Percentiles rank a stretch among this genome's conserved stretches.
Evolutionary conservation across 2,329 filamentous ascomycete genomes (phyloP).

Genomic region (Hypoxylon rubiginosum): DNA sequence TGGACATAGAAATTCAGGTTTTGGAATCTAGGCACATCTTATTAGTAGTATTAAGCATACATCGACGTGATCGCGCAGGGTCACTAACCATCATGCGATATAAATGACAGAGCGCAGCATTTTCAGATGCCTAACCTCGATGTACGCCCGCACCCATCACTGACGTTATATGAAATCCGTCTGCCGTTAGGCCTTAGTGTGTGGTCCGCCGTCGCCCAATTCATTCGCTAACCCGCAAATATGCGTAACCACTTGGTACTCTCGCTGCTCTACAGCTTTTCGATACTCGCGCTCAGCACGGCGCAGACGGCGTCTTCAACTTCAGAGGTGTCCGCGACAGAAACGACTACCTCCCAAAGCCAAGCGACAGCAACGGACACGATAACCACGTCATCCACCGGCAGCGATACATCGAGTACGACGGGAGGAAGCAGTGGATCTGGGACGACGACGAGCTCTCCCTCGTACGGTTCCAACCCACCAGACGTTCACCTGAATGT

Average conservation of each 20-base stretch:
- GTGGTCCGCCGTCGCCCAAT: slow-evolving; percentile 23
- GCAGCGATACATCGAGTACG: slow-evolving; percentile 39
- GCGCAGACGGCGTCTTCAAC: slow-evolving; percentile 54
- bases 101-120: slow-evolving; percentile 34
- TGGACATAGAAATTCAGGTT: slow-evolving; percentile 44
- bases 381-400: slow-evolving; percentile 24
- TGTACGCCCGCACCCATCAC: slow-evolving; percentile 14
- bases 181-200: slow-evolving; percentile 24
- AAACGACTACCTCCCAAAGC: slow-evolving; percentile 24
- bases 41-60: slow-evolving; percentile 36
- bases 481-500: slow-evolving; percentile 72
- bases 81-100: slow-evolving; percentile 39
- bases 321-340: slow-evolving; percentile 36
- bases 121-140: slow-evolving; percentile 14
- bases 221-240: slow-evolving; percentile 36
- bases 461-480: slow-evolving; percentile 54
- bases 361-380: slow-evolving; percentile 35
- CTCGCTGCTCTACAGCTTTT: slow-evolving; percentile 50
- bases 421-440: slow-evolving; percentile 39
- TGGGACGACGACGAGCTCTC: slow-evolving; percentile 41
- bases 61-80: slow-evolving; percentile 19
- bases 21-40: slow-evolving; percentile 27
- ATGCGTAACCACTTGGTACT: slow-evolving; percentile 44
- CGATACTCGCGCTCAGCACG: slow-evolving; percentile 48
- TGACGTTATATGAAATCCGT: slow-evolving; percentile 41